Evolutionary conservation across 2,329 filamentous ascomycete species (phyloP).

Genomic region (Ascochyta rabiei): DNA sequence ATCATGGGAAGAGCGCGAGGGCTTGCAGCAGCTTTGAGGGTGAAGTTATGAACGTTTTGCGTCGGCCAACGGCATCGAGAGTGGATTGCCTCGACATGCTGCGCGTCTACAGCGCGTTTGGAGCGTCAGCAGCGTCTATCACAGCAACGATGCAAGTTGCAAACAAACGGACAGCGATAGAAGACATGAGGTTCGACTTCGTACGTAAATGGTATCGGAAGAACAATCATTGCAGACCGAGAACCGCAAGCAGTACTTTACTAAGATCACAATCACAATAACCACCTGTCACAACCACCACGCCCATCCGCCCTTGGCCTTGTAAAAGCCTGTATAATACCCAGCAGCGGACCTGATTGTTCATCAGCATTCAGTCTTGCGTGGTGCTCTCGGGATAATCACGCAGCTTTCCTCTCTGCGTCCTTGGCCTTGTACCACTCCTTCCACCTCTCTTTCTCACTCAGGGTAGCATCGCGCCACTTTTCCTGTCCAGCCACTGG

Average conservation of each 20-base stretch:
- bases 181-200: not conserved
- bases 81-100: not conserved
- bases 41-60: constrained; percentile 1
- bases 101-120: constrained; percentile 22
- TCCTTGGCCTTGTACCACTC: constrained; percentile 36
- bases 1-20: not conserved
- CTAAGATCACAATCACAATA: not conserved
- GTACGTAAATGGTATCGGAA: constrained; percentile 1
- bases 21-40: constrained; percentile 1
- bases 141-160: not conserved
- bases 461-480: constrained; percentile 30
- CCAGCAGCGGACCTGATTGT: constrained; percentile 18
- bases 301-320: constrained; percentile 20
- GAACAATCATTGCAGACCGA: not conserved
- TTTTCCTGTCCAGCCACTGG: constrained; percentile 24
- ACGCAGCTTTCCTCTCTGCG: constrained; percentile 24
- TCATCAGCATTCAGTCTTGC: not conserved
- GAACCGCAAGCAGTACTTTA: not conserved
- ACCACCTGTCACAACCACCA: constrained; percentile 5
- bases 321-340: constrained; percentile 22
- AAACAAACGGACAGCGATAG: not conserved
- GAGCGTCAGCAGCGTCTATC: constrained; percentile 29
- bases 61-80: constrained; percentile 4
- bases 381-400: not conserved
- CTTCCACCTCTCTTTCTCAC: constrained; percentile 35